These are phyloP conservation scores for Suillus weaverae DNA, from an alignment of 768 basidiomycete species.

Conservation along the genomic window DNA sequence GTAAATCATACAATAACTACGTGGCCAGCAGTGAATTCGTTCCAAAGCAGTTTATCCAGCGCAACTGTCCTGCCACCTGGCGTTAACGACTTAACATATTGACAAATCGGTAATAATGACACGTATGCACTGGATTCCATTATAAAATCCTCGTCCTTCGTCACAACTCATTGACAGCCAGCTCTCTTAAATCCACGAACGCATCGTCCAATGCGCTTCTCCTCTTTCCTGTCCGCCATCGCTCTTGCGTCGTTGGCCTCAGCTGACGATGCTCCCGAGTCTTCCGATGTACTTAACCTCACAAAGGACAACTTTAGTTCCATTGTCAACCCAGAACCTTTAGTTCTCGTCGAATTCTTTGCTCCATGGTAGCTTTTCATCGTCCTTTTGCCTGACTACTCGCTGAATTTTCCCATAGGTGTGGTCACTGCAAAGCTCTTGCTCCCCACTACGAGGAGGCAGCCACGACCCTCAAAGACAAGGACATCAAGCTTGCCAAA, in stretches of 20 bases:
- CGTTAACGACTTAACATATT: neutral
- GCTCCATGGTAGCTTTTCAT: constrained; percentile 65
- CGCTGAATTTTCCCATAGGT: constrained; percentile 47
- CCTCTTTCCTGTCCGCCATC: constrained; percentile 47
- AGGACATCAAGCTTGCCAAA: constrained; percentile 88
- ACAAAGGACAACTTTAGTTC: constrained; percentile 69
- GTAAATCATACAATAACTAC: neutral
- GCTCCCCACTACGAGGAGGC: constrained; percentile 95
- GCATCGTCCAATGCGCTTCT: constrained; percentile 60
- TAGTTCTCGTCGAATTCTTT: constrained; percentile 95
- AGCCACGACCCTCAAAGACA: constrained; percentile 88
- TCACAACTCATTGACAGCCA: constrained; percentile 22
- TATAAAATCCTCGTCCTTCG: constrained; percentile 22
- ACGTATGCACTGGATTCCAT: constrained; percentile 27
- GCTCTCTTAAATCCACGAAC: neutral
- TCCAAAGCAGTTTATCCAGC: neutral
- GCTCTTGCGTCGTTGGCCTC: constrained; percentile 54
- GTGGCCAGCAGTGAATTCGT: neutral
- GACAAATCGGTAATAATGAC: constrained; percentile 17
- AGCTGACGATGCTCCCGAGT: constrained; percentile 45
- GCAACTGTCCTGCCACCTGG: neutral
- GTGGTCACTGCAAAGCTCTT: constrained; percentile 94
- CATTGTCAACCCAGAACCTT: constrained; percentile 59
- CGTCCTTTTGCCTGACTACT: neutral
- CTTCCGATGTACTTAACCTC: constrained; percentile 81